Percentiles rank a stretch among this genome's conserved stretches.
These are phyloP conservation scores for Suaeda aralocaspica DNA, from an alignment of 148 eudicot species.

Conservation along the genomic window DNA sequence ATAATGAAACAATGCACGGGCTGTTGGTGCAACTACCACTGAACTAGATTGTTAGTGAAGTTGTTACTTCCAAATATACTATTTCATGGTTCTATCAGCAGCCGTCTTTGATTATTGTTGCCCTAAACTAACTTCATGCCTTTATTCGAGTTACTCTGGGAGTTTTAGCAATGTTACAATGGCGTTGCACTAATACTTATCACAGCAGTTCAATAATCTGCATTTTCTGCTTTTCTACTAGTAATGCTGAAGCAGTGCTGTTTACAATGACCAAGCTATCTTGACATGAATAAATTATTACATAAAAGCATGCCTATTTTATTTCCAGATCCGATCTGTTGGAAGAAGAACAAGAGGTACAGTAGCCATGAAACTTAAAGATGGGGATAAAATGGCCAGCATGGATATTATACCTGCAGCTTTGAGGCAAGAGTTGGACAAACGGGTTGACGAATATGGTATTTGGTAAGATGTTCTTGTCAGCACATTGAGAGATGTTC, in stretches of 20 bases:
- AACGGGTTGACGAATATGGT: slow-evolving; percentile 34
- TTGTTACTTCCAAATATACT: neutral
- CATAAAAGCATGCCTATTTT: slow-evolving; percentile 8
- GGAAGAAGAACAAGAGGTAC: slow-evolving; percentile 87
- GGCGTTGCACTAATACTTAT: neutral
- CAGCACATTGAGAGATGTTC: neutral
- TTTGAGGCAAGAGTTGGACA: slow-evolving; percentile 42
- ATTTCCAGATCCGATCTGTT: slow-evolving; percentile 68
- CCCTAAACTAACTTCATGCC: neutral
- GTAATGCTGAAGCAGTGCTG: slow-evolving; percentile 7
- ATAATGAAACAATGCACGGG: neutral
- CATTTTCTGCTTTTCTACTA: neutral
- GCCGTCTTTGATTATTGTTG: neutral
- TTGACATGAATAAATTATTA: neutral
- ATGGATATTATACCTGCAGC: slow-evolving; percentile 84
- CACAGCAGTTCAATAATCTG: neutral
- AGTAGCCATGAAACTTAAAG: slow-evolving; percentile 79
- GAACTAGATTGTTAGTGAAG: neutral
- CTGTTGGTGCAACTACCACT: neutral
- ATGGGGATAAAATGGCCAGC: slow-evolving; percentile 83
- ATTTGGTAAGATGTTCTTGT: slow-evolving; percentile 46
- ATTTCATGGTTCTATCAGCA: no score
- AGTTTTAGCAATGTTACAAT: neutral
- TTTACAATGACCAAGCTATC: slow-evolving; percentile 10
- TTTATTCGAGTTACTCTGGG: neutral